A percentile compares a stretch with the other conserved stretches of the same genome.
phyloP scores from a whole-genome alignment of 2,329 filamentous ascomycete genomes.

The Trichoderma polysporum region DNA sequence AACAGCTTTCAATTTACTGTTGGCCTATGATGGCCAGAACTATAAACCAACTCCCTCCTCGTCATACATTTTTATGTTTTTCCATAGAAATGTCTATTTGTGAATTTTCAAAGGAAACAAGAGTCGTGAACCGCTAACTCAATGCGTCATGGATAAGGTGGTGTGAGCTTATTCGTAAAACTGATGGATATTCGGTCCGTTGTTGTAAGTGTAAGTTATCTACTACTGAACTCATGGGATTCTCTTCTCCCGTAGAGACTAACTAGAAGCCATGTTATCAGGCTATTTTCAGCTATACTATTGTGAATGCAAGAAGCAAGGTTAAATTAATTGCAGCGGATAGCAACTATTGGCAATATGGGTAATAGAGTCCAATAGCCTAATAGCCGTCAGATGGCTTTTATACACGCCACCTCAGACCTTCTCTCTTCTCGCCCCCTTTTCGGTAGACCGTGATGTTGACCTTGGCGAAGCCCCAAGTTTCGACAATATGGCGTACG shows the following conservation, averaged over 20 bases:
- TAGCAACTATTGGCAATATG: constrained; percentile 10
- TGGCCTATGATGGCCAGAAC: too few species aligned
- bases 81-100: too few species aligned
- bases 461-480: background rate
- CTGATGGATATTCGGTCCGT: too few species aligned
- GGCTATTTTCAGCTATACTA: background rate
- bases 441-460: background rate
- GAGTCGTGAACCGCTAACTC: too few species aligned
- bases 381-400: background rate
- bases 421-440: background rate
- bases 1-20: too few species aligned
- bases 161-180: too few species aligned
- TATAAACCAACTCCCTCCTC: too few species aligned
- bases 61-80: too few species aligned
- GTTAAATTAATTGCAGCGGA: background rate
- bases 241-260: background rate
- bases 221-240: background rate
- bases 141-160: too few species aligned
- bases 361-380: constrained; percentile 10
- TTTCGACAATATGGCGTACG: background rate
- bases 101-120: too few species aligned
- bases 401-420: background rate
- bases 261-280: background rate
- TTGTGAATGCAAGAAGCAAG: background rate
- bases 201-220: too few species aligned